Percentiles rank a stretch among this genome's conserved stretches.
Evolutionary conservation across 306 rosid species (phyloP).

Genomic region (Fragaria nilgerrensis): DNA sequence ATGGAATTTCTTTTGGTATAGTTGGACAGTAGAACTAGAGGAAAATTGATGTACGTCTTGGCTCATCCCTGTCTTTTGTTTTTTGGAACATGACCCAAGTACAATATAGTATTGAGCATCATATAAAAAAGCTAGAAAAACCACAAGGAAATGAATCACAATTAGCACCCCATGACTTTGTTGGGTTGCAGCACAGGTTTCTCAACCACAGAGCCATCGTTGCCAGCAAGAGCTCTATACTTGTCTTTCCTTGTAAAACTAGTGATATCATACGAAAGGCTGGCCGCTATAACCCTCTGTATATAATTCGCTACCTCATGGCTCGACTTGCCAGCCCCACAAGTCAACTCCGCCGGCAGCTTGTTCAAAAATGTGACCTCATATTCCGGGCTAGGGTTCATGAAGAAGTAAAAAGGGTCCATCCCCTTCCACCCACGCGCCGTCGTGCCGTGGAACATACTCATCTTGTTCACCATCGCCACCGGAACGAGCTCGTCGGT

Average conservation of each 20-base stretch:
- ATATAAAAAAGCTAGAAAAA: background rate
- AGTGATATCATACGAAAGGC: constrained; percentile 72
- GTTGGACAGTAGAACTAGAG: no score
- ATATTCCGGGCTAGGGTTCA: constrained; percentile 81
- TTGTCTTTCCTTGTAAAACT: constrained; percentile 72
- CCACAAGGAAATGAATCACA: background rate
- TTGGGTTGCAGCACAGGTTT: constrained; percentile 34
- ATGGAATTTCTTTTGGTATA: no score
- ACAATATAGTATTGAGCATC: background rate
- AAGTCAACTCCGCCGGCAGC: constrained; percentile 61
- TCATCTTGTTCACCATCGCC: constrained; percentile 83
- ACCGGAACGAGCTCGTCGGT: constrained; percentile 84
- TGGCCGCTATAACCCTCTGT: constrained; percentile 70
- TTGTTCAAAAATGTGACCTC: constrained; percentile 74
- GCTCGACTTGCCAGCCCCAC: constrained; percentile 53
- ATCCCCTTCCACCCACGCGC: constrained; percentile 88
- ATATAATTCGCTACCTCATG: constrained; percentile 86
- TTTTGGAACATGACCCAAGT: background rate
- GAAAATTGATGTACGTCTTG: no score
- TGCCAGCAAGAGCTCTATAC: constrained; percentile 78
- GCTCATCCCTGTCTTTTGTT: no score
- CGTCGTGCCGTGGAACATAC: constrained; percentile 89
- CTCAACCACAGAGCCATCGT: constrained; percentile 61
- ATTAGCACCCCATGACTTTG: constrained; percentile 63
- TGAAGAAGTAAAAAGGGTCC: constrained; percentile 91